Evolutionary conservation across 768 basidiomycete species (phyloP).

Genomic region (Podaxis sp.): DNA sequence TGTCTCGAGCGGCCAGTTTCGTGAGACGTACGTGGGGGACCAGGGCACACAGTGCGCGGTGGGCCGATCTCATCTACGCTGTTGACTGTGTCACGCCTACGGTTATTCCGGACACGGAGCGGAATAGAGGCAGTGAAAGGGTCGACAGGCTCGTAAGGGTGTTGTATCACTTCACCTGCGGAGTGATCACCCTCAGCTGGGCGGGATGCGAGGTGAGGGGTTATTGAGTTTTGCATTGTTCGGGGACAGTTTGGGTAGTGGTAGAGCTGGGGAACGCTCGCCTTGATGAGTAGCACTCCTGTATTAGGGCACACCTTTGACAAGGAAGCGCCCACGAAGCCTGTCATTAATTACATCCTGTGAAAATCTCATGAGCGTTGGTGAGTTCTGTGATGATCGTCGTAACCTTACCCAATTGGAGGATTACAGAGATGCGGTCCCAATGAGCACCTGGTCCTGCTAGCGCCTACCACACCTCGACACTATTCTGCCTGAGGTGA

Average conservation of each 20-base stretch:
- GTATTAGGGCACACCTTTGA: neutral
- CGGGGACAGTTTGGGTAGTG: neutral
- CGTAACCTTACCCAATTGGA: too few species aligned
- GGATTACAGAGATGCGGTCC: too few species aligned
- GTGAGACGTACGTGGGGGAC: neutral
- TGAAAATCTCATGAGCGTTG: too few species aligned
- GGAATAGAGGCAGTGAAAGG: conserved; percentile 9
- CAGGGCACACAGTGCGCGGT: neutral
- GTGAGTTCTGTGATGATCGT: too few species aligned
- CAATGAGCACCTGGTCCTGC: too few species aligned
- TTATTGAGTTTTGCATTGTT: neutral
- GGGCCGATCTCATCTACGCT: conserved; percentile 7
- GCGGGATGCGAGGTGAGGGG: neutral
- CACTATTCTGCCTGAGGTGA: too few species aligned
- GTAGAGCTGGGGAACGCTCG: neutral
- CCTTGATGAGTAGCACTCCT: neutral
- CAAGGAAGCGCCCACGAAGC: neutral
- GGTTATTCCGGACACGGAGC: neutral
- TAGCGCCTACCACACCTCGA: too few species aligned
- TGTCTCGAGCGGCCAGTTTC: neutral
- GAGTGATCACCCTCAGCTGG: neutral
- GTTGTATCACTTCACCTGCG: neutral
- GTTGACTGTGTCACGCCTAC: conserved; percentile 1
- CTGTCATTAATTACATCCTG: neutral
- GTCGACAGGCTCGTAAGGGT: conserved; percentile 6